Conservation (phyloP, 2,329 filamentous ascomycete species). For the Aphanoascus verrucosus region DNA sequence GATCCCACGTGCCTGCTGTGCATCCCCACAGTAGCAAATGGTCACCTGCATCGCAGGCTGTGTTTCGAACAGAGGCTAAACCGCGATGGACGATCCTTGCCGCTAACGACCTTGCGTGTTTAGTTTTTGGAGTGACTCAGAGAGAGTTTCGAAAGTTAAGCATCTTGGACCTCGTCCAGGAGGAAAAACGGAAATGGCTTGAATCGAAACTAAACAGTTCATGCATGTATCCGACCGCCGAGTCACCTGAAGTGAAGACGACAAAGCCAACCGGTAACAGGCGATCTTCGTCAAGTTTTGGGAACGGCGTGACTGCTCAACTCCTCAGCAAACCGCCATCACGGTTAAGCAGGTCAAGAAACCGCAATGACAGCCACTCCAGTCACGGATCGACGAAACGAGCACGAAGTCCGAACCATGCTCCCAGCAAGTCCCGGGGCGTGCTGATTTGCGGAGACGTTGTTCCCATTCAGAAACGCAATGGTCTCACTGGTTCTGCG, state of each 20-base stretch:
- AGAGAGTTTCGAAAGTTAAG: constrained; percentile 89
- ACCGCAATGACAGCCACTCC: constrained; percentile 35
- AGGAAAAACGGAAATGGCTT: constrained; percentile 80
- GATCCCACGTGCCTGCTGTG: constrained; percentile 44
- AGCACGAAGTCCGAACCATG: constrained; percentile 50
- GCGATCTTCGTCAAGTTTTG: constrained; percentile 47
- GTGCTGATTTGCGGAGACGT: constrained; percentile 93
- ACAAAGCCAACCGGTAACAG: constrained; percentile 31
- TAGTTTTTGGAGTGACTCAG: constrained; percentile 98
- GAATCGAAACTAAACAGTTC: constrained; percentile 62
- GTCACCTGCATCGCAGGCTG: constrained; percentile 84
- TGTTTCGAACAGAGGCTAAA: constrained; percentile 88
- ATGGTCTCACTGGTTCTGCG: constrained; percentile 80
- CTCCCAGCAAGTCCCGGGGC: constrained; percentile 66
- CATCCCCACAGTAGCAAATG: constrained; percentile 86
- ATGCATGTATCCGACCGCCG: constrained; percentile 42
- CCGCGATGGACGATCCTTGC: constrained; percentile 92
- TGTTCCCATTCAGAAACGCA: constrained; percentile 94
- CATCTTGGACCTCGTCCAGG: constrained; percentile 86
- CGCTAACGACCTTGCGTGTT: constrained; percentile 88
- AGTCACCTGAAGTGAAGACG: constrained; percentile 29
- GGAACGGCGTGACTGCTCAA: constrained; percentile 77
- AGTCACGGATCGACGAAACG: constrained; percentile 1
- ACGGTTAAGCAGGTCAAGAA: constrained; percentile 39
- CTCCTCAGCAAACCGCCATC: constrained; percentile 72